Evolutionary conservation across 1,284 basidiomycete genomes (phyloP).

Genomic region (Vanrija sp.): DNA sequence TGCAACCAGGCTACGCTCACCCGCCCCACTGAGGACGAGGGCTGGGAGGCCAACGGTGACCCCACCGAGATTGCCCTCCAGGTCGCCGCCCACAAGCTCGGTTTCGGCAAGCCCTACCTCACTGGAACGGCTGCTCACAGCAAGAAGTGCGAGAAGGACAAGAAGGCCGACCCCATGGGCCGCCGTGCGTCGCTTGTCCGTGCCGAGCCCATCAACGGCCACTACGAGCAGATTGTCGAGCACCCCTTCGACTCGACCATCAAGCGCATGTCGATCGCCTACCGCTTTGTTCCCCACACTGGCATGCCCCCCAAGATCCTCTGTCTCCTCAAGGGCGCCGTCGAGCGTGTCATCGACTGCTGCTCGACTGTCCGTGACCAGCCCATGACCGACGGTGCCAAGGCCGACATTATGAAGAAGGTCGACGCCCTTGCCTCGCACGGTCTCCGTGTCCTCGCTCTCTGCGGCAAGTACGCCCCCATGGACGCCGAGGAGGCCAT

Average conservation of each 20-base stretch:
- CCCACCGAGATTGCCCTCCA: constrained; percentile 65
- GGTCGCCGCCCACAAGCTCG: constrained; percentile 58
- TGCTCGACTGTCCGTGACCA: constrained; percentile 49
- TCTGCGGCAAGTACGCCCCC: constrained; percentile 50
- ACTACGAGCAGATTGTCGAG: constrained; percentile 48
- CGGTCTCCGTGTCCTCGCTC: constrained; percentile 55
- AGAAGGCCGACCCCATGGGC: constrained; percentile 1
- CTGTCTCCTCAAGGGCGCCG: constrained; percentile 59
- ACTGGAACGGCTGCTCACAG: constrained; percentile 26
- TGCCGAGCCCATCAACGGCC: constrained; percentile 20
- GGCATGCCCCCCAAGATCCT: constrained; percentile 15
- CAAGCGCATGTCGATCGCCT: constrained; percentile 61
- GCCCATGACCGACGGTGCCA: constrained; percentile 26
- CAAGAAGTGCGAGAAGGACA: constrained; percentile 6
- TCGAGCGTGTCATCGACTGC: constrained; percentile 59
- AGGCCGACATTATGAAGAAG: constrained; percentile 52
- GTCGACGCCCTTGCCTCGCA: constrained; percentile 57
- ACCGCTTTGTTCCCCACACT: constrained; percentile 27
- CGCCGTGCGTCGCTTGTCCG: not conserved
- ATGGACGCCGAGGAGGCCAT: constrained; percentile 41
- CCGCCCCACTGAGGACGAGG: constrained; percentile 43
- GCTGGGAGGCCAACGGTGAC: constrained; percentile 66
- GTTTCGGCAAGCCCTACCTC: constrained; percentile 47
- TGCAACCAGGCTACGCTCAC: constrained; percentile 54
- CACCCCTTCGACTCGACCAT: constrained; percentile 62